Percentiles rank a stretch among this genome's conserved stretches.
Evolutionary conservation across 768 basidiomycete genomes (phyloP).

Genomic region (Holtermannia corniformis): DNA sequence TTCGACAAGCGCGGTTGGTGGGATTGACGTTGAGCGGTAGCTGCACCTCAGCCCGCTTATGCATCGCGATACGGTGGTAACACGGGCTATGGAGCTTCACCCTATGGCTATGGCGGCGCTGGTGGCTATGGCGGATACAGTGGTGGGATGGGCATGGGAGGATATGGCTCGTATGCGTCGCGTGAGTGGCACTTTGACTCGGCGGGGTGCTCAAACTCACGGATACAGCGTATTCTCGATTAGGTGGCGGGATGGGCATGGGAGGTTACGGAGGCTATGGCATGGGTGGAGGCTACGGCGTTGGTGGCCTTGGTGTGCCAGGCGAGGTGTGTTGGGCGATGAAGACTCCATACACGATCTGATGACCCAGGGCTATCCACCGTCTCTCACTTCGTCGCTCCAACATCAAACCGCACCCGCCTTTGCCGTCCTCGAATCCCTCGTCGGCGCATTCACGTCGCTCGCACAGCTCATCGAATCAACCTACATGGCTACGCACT

Average conservation of each 20-base stretch:
- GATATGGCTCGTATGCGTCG: conserved; percentile 21
- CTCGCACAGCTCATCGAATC: conserved; percentile 95
- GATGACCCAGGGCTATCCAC: conserved; percentile 45
- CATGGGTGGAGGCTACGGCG: conserved; percentile 44
- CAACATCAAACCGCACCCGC: conserved; percentile 85
- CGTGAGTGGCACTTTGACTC: conserved; percentile 4
- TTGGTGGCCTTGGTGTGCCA: conserved; percentile 50
- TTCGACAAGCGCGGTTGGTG: no score
- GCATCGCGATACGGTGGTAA: not conserved
- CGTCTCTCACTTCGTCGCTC: conserved; percentile 73
- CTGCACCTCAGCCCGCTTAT: not conserved
- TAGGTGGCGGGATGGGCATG: conserved; percentile 17
- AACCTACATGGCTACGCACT: conserved; percentile 95
- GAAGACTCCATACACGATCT: conserved; percentile 13
- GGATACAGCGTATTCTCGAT: conserved; percentile 10
- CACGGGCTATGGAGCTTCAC: not conserved
- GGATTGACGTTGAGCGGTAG: no score
- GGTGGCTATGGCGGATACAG: no score
- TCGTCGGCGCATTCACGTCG: conserved; percentile 90
- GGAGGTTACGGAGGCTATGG: conserved; percentile 27
- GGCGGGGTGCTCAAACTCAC: conserved; percentile 1
- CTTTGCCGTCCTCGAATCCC: conserved; percentile 82
- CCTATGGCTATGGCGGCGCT: not conserved
- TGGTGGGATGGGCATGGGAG: conserved; percentile 20
- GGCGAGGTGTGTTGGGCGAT: conserved; percentile 42